Base-by-base conservation (phyloP, 23 red algal genomes). In the Gracilaria caudata region DNA sequence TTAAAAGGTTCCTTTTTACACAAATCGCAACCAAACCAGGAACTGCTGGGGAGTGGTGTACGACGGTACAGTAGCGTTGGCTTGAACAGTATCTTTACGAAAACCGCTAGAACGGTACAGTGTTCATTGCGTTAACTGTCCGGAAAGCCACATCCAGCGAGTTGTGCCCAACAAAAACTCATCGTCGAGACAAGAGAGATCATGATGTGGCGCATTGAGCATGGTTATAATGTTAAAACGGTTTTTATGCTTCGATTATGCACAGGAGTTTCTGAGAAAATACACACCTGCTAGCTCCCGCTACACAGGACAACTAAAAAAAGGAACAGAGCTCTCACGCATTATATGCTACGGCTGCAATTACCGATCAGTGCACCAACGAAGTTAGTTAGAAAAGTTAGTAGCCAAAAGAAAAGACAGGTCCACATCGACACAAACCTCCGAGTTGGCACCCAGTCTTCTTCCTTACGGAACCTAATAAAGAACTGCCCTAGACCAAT, bases 181-280 rank as follows among this genome's bases (percentile, higher is more conserved):
- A n/a, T n/a, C n/a, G n/a, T n/a, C n/a, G n/a, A n/a, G n/a, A n/a
- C n/a, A n/a, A n/a, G n/a, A n/a, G n/a, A n/a, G n/a, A n/a, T n/a
- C n/a, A n/a, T n/a, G n/a, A n/a, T n/a, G n/a, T n/a, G n/a, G n/a
- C n/a, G n/a, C n/a, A n/a, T n/a, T n/a, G n/a, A n/a, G n/a, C n/a
- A n/a, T n/a, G n/a, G n/a, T n/a, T n/a, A n/a, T 19, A 36, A 66
- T 66, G 61, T 66, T 66, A 66, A 66, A 30, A 60, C 1, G 61
- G 61, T 49, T 47, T 75, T 75, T 46, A 75, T 75, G 70, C 70
- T 75, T 75, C 70, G 38, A 75, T 46, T 75, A 75, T 75, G 70
- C 70, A 75, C 70, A 75, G 20, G 70, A 49, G 70, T 75, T 75
- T 73, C 68, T 75, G 70, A 75, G 21, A 75, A 75, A 75, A 75